phyloP scores from a whole-genome alignment of 768 basidiomycete species.

The Mycena epipterygia region DNA sequence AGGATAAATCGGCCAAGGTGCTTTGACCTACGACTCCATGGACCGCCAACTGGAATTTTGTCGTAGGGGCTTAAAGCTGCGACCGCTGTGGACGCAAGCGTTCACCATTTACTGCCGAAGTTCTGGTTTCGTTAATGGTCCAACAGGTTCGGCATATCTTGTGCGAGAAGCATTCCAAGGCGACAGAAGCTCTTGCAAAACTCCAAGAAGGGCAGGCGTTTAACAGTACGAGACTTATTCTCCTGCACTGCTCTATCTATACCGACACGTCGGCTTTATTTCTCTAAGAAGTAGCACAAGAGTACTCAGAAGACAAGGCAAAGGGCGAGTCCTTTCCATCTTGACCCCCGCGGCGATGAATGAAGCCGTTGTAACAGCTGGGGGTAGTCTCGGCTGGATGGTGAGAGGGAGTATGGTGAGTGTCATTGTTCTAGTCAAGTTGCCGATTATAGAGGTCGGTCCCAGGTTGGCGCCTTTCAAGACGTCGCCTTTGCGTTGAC shows the following conservation, averaged over 20 bases:
- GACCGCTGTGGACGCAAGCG: constrained; percentile 72
- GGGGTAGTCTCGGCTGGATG: constrained; percentile 92
- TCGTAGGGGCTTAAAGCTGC: constrained; percentile 81
- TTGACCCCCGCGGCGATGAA: background rate
- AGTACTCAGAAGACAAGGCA: constrained; percentile 93
- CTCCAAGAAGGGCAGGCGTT: constrained; percentile 88
- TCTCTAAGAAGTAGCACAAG: constrained; percentile 76
- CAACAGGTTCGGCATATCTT: constrained; percentile 81
- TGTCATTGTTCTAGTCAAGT: background rate
- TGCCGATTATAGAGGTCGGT: background rate
- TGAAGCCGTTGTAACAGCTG: constrained; percentile 60
- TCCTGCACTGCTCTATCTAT: background rate
- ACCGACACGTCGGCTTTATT: background rate
- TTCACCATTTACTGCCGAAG: background rate
- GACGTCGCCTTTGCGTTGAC: constrained; percentile 88
- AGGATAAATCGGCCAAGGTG: constrained; percentile 59
- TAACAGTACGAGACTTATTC: constrained; percentile 59
- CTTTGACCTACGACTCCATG: background rate
- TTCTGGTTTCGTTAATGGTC: background rate
- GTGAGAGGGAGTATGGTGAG: constrained; percentile 82
- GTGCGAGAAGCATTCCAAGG: constrained; percentile 90
- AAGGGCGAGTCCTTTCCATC: constrained; percentile 65
- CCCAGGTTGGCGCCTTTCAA: constrained; percentile 75
- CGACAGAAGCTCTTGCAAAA: constrained; percentile 82
- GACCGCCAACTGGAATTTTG: constrained; percentile 42